phyloP scores from a whole-genome alignment of 108 stramenopile species.

The Discostella pseudostelligera region DNA sequence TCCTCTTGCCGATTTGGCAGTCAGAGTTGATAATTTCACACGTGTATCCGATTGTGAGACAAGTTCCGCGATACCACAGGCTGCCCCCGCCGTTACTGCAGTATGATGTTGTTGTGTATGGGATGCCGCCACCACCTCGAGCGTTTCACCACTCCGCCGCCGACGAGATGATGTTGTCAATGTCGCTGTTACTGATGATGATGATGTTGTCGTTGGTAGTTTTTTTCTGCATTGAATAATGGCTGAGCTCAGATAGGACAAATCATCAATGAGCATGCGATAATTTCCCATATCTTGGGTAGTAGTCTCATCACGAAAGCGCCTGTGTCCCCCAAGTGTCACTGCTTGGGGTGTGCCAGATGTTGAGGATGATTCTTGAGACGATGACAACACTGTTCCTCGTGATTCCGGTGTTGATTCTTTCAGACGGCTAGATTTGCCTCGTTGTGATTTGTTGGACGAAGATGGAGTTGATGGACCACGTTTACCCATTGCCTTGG shows the following conservation, averaged over 20 bases:
- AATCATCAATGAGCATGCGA: slow-evolving; percentile 77
- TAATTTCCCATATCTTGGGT: slow-evolving; percentile 69
- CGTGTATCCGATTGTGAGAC: slow-evolving; percentile 50
- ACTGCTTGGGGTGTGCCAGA: slow-evolving; percentile 5
- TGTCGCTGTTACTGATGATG: too few species aligned
- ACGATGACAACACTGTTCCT: not conserved
- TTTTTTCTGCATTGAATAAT: slow-evolving; percentile 38
- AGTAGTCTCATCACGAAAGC: slow-evolving; percentile 21
- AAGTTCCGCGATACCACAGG: slow-evolving; percentile 53
- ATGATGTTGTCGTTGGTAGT: slow-evolving; percentile 3
- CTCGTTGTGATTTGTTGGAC: not conserved
- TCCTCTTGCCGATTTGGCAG: slow-evolving; percentile 1
- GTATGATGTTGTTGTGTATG: slow-evolving; percentile 16
- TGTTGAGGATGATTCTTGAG: not conserved
- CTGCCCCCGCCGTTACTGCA: slow-evolving; percentile 39
- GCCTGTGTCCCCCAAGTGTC: slow-evolving; percentile 13
- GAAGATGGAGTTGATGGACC: not conserved
- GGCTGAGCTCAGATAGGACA: slow-evolving; percentile 62
- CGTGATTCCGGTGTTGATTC: not conserved
- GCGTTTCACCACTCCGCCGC: not conserved
- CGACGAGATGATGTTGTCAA: not conserved
- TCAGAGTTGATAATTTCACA: slow-evolving; percentile 16
- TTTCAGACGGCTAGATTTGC: not conserved
- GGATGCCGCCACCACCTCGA: not conserved
- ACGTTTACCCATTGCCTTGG: not conserved